Evolutionary conservation across 1,284 basidiomycete genomes (phyloP), one percentile per base, ranked within the genome.

Genomic region (Vanrija sp.): DNA sequence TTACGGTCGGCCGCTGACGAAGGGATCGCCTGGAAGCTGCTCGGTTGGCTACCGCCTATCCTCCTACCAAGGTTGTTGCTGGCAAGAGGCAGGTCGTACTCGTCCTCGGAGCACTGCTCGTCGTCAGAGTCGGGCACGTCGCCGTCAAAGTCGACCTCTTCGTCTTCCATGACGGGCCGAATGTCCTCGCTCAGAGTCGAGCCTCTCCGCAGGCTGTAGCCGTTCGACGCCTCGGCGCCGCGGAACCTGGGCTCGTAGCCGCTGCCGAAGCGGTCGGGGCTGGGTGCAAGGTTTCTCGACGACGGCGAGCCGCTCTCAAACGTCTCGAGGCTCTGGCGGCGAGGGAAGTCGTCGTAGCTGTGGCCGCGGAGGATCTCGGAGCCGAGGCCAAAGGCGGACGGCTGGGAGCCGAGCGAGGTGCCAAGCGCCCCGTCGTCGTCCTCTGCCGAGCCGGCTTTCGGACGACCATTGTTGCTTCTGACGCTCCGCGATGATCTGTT

Each of bases 91-190:
- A 12, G 4, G 31, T 24, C 37, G 46, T 45, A 43, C 9, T 55
- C 49, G 38, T 52, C 54, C 15, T 31, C 39, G 8, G 20, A 18
- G 22, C 44, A 53, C 10, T 54, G 53, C 19, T 59, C 58, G 36
- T 63, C 59, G 45, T 59, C 63, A 20, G 60, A 60, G 36, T 57
- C 60, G 15, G 51, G 53, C 39, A 65, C 38, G 15, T 54, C 53
- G 37, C 60, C 72, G 25, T 65, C 63, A 69, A 69, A 73, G 55
- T 74, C 72, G 4, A 74, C 63, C 49, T 72, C 70, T 16, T 68
- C 64, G 25, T 62, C 59, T 19, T 63, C 60, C 31, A 59, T 59
- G 18, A 58, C 53, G 1, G 56, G 53, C 6, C 53, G 55, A 27
- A 59, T 61, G 22, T 65, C 61, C 46, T 64, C 65, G 36, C 60